phyloP scores from a whole-genome alignment of 1,139 yeast genomes.

The Hansenula lynferdii region DNA sequence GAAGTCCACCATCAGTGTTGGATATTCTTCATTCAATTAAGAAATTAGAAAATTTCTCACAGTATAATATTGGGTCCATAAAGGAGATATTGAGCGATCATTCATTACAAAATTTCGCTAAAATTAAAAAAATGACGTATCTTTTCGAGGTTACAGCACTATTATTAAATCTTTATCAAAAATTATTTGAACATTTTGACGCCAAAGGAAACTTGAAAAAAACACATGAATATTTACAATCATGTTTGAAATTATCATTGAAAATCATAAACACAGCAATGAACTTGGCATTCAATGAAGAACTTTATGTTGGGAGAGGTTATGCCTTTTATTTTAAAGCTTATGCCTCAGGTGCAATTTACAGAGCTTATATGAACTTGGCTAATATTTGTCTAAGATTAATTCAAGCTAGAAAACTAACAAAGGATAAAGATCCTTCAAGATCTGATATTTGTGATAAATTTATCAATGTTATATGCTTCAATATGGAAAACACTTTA shows the following conservation, averaged over 20 bases:
- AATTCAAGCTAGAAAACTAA: constrained; percentile 11
- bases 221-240: constrained; percentile 9
- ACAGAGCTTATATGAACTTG: constrained; percentile 10
- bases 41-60: constrained; percentile 26
- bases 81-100: constrained; percentile 22
- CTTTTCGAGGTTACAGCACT: constrained; percentile 17
- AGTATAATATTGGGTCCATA: constrained; percentile 24
- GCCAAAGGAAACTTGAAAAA: constrained; percentile 7
- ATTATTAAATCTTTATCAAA: constrained; percentile 9
- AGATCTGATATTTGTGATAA: constrained; percentile 10
- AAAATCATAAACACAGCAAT: constrained; percentile 16
- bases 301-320: constrained; percentile 17
- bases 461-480: constrained; percentile 6
- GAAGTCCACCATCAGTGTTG: constrained; percentile 25
- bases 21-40: constrained; percentile 24
- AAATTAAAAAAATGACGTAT: constrained; percentile 15
- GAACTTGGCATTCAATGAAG: constrained; percentile 18
- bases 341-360: constrained; percentile 8
- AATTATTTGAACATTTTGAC: constrained; percentile 12
- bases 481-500: constrained; percentile 14
- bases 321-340: constrained; percentile 13
- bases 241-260: constrained; percentile 8
- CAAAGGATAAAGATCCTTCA: constrained; percentile 2
- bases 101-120: constrained; percentile 7
- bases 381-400: constrained; percentile 8